These are phyloP conservation scores for Epichloe scottii DNA, from an alignment of 2,329 filamentous ascomycete genomes.

Conservation along the genomic window DNA sequence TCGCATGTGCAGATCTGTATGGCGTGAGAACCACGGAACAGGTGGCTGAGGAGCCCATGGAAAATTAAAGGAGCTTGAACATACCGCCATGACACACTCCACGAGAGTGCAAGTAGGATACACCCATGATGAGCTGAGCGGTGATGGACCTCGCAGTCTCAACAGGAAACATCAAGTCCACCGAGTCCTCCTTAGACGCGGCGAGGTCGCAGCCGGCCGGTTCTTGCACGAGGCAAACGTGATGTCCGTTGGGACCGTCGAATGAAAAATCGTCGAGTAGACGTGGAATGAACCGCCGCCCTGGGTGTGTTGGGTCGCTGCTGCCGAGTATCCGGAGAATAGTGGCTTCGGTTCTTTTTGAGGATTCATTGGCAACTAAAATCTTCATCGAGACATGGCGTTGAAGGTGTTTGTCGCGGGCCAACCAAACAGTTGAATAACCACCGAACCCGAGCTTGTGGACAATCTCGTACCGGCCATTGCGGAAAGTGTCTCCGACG, in stretches of 20 bases:
- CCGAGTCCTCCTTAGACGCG: conserved; percentile 4
- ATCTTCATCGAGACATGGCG: not conserved
- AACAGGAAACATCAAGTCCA: conserved; percentile 3
- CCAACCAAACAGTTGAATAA: conserved; percentile 25
- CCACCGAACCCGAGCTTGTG: conserved; percentile 26
- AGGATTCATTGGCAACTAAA: not conserved
- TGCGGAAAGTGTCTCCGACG: conserved; percentile 11
- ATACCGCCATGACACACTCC: conserved; percentile 4
- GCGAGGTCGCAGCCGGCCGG: conserved; percentile 13
- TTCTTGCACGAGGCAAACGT: conserved; percentile 12
- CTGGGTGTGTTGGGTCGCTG: not conserved
- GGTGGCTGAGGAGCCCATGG: not conserved
- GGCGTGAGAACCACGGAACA: not conserved
- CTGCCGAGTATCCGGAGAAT: not conserved
- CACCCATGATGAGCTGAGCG: conserved; percentile 14
- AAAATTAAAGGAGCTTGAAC: not conserved
- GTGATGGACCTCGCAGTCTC: conserved; percentile 6
- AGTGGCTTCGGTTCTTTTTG: not conserved
- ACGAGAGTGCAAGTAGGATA: conserved; percentile 14
- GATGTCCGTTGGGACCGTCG: conserved; percentile 12
- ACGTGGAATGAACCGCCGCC: conserved; percentile 4
- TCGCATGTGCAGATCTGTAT: conserved; percentile 15
- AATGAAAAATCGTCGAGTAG: conserved; percentile 11
- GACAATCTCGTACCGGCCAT: conserved; percentile 22
- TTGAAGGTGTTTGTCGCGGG: not conserved